Percentiles rank a stretch among this genome's conserved stretches.
These are phyloP conservation scores for Fusarium temperatum DNA, from an alignment of 2,329 filamentous ascomycete genomes.

Conservation along the genomic window DNA sequence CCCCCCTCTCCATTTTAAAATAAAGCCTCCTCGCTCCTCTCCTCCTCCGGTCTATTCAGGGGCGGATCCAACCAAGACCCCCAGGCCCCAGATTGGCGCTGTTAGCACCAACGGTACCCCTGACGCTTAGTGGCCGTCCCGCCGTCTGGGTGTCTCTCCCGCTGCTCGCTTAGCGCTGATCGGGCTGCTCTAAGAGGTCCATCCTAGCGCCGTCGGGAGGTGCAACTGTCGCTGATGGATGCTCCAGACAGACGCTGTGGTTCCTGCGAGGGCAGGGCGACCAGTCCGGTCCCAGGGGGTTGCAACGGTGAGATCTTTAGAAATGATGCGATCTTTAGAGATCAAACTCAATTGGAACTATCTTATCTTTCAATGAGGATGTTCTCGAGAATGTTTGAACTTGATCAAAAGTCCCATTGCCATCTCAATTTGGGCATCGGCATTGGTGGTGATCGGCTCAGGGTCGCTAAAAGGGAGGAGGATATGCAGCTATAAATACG, in stretches of 20 bases:
- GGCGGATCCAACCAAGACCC: constrained; percentile 42
- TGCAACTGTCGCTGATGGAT: constrained; percentile 20
- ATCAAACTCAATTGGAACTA: neutral
- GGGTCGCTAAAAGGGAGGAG: constrained; percentile 22
- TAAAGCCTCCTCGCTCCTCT: constrained; percentile 36
- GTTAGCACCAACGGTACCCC: constrained; percentile 39
- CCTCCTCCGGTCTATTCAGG: constrained; percentile 31
- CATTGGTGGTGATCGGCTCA: constrained; percentile 20
- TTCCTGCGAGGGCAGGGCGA: constrained; percentile 14
- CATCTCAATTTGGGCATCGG: constrained; percentile 12
- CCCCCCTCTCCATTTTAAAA: constrained; percentile 39
- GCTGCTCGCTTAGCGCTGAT: constrained; percentile 43
- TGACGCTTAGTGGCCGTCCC: constrained; percentile 41
- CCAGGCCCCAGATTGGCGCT: constrained; percentile 45
- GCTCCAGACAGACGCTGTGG: neutral
- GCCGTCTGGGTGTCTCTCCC: constrained; percentile 36
- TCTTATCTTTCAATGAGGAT: neutral
- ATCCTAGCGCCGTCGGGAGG: constrained; percentile 36
- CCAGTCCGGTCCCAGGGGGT: neutral
- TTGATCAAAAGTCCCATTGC: constrained; percentile 3
- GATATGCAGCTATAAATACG: constrained; percentile 26
- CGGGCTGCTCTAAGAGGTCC: constrained; percentile 37
- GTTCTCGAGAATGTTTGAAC: neutral
- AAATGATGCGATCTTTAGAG: neutral
- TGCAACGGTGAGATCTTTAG: constrained; percentile 6